Evolutionary conservation across 228 moss, liverwort and hornwort species (phyloP), one percentile per base, ranked within the genome.

Genomic region (Sphagnum fallax): DNA sequence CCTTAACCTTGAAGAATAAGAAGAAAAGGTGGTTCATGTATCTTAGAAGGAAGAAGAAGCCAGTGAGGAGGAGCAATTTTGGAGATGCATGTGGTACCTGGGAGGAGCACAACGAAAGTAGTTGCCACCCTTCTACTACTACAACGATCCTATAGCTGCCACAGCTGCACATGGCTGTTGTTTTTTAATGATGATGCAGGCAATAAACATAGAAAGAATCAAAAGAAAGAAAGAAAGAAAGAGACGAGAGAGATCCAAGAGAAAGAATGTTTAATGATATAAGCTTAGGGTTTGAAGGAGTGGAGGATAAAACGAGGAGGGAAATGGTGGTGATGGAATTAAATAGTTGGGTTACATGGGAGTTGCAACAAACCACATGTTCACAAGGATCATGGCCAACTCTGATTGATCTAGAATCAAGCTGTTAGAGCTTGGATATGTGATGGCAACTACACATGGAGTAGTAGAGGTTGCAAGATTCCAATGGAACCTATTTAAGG

Each of bases 271-370:
- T 86, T 62, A 82, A 80, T 60, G 97, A 91, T 69, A 77, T 98
- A 73, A 87, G 87, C 64, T 67, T 93, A 4, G 90, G 61, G 2
- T 73, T 81, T 69, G 81, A 88, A 64, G 93, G 81, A 60, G 52
- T 82, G 14, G 85, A 84, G 4, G 93, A 71, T 4, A 78, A 80
- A 10, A 62, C 81, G 13, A 80, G 91, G 63, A 82, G 87, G 68
- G 91, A 91, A 74, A 71, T 93, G 69, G 85, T 93, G 7, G 80
- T 90, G 8, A 89, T 84, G 80, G 91, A 87, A 5, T 65, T 93
- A 32, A 32, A 79, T 93, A 87, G 79, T 77, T 93, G 0, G 93
- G 98, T 4, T 98, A 93, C 78, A 87, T 80, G n/a, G 82, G 91
- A 7, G 74, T 98, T 47, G 87, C 98, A 48, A 58, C 79, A 0